Conservation (phyloP, 495 filamentous ascomycete genomes). For the Hypoxylon crocopeplum region DNA sequence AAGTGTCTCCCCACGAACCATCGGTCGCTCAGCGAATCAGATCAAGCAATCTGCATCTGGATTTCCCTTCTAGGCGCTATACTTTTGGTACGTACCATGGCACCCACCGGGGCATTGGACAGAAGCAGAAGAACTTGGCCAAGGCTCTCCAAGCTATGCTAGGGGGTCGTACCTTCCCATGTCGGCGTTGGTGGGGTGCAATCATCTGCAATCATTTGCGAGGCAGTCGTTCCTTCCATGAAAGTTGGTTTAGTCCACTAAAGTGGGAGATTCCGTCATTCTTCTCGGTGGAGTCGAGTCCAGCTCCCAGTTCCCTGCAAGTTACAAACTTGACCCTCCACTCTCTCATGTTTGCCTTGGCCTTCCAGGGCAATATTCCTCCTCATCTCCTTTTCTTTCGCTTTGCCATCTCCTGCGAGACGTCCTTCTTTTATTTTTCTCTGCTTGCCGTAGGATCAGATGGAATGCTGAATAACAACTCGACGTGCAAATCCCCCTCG, state of each 20-base stretch:
- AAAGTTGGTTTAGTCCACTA: slow-evolving; percentile 9
- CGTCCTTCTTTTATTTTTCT: no score
- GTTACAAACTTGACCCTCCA: slow-evolving; percentile 19
- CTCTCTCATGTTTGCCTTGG: slow-evolving; percentile 27
- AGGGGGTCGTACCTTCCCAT: slow-evolving; percentile 27
- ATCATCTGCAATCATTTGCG: slow-evolving; percentile 23
- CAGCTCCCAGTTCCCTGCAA: slow-evolving; percentile 16
- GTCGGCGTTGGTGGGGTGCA: slow-evolving; percentile 23
- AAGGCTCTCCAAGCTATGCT: no score
- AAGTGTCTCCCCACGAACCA: no score
- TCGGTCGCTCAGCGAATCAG: slow-evolving; percentile 2
- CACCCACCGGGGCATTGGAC: slow-evolving; percentile 15
- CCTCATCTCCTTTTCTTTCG: neutral
- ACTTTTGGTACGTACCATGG: no score
- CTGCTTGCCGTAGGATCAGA: no score
- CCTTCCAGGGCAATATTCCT: slow-evolving; percentile 19
- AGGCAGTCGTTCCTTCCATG: slow-evolving; percentile 11
- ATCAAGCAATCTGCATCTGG: neutral
- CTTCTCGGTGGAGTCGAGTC: slow-evolving; percentile 25
- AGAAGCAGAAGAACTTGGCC: slow-evolving; percentile 14
- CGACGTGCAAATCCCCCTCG: slow-evolving; percentile 17
- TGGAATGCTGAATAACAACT: slow-evolving; percentile 21
- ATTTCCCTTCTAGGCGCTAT: no score
- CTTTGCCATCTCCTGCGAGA: neutral
- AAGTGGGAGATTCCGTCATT: slow-evolving; percentile 35